A percentile compares a stretch with the other conserved stretches of the same genome.
These are phyloP conservation scores for Amaranthus cruentus DNA, from an alignment of 148 eudicot genomes.

Conservation along the genomic window DNA sequence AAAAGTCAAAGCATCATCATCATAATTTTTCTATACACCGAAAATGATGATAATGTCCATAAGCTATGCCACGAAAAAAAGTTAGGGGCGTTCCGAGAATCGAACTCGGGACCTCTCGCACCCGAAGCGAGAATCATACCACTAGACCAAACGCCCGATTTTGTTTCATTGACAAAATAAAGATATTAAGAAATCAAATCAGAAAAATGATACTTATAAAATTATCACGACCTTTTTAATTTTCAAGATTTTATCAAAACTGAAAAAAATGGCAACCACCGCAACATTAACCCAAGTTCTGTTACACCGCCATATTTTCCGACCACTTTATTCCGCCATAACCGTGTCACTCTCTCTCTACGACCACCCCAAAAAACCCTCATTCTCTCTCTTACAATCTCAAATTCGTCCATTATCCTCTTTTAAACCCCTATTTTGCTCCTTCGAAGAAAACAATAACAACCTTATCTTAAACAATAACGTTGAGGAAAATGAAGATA, in stretches of 20 bases:
- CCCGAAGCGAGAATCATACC: slow-evolving; percentile 49
- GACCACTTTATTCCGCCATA: slow-evolving; percentile 17
- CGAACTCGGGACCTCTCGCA: slow-evolving; percentile 48
- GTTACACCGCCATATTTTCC: slow-evolving; percentile 24
- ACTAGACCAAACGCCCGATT: slow-evolving; percentile 43
- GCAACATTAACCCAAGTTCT: slow-evolving; percentile 19
- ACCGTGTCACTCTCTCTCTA: slow-evolving; percentile 16
- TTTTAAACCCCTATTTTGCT: slow-evolving; percentile 1
- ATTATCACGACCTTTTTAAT: neutral
- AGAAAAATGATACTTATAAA: neutral
- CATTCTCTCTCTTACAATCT: neutral
- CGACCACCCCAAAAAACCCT: slow-evolving; percentile 7
- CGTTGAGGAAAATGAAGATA: slow-evolving; percentile 4
- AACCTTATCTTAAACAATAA: neutral
- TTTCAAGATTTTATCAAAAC: neutral
- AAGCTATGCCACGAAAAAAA: neutral
- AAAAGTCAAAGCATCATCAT: too few relatives aligned
- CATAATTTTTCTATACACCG: too few relatives aligned
- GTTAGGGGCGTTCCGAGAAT: slow-evolving; percentile 35
- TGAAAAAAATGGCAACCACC: slow-evolving; percentile 14
- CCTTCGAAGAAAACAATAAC: slow-evolving; percentile 2
- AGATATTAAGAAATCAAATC: rapidly evolving
- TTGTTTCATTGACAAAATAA: neutral
- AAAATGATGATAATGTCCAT: too few relatives aligned
- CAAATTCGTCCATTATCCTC: neutral